These are phyloP conservation scores for Daldinia loculata DNA, from an alignment of 495 filamentous ascomycete species.

Conservation along the genomic window DNA sequence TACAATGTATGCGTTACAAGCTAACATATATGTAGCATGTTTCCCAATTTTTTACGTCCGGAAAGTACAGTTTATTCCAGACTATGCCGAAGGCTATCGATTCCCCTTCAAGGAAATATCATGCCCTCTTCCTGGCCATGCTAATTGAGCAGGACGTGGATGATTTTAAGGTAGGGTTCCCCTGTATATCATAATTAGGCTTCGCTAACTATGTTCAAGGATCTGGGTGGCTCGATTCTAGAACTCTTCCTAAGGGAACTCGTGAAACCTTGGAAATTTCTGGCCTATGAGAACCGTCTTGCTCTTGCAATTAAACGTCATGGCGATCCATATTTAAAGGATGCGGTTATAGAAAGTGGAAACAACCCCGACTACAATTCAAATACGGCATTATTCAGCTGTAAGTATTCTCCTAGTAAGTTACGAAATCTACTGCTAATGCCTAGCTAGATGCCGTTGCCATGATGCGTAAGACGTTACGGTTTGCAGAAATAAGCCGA, in stretches of 20 bases:
- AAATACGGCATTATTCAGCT: conserved; percentile 51
- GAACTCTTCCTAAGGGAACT: conserved; percentile 53
- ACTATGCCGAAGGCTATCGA: conserved; percentile 44
- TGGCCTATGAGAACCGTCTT: conserved; percentile 55
- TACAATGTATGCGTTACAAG: background rate
- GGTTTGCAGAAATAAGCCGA: conserved; percentile 31
- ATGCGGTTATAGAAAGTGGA: conserved; percentile 42
- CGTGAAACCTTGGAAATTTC: conserved; percentile 47
- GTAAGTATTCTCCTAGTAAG: conserved; percentile 21
- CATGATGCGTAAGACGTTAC: conserved; percentile 55
- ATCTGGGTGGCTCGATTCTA: conserved; percentile 47
- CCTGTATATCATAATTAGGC: background rate
- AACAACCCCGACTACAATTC: conserved; percentile 52
- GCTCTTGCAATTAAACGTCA: conserved; percentile 49
- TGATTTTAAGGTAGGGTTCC: conserved; percentile 44
- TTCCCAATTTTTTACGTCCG: conserved; percentile 51
- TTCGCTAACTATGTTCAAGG: conserved; percentile 32
- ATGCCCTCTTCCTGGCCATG: conserved; percentile 53
- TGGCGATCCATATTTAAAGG: conserved; percentile 46
- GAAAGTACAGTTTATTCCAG: conserved; percentile 52
- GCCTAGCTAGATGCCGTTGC: conserved; percentile 43
- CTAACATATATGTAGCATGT: conserved; percentile 44
- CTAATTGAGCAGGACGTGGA: conserved; percentile 52
- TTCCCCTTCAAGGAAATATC: conserved; percentile 46
- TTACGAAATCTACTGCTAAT: conserved; percentile 20